A percentile compares a stretch with the other conserved stretches of the same genome.
phyloP scores from a whole-genome alignment of 148 eudicot genomes.

The Drosera capensis region DNA sequence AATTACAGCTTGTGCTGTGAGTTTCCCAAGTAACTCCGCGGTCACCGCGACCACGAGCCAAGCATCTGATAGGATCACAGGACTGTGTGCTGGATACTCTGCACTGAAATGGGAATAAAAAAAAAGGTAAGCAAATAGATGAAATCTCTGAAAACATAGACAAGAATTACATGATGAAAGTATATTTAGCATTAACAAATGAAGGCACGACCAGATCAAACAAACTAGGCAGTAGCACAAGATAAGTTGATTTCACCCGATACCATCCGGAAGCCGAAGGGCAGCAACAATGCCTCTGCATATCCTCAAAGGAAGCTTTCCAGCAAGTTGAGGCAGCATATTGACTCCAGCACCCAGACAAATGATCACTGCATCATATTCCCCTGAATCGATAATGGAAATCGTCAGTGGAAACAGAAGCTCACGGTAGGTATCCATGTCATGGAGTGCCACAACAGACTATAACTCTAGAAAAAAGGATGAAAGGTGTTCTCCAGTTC shows the following conservation, averaged over 20 bases:
- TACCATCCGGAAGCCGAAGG: slow-evolving; percentile 43
- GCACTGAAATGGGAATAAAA: slow-evolving; percentile 29
- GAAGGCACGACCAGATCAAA: background rate
- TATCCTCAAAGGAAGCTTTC: slow-evolving; percentile 72
- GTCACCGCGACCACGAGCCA: slow-evolving; percentile 74
- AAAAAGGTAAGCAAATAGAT: no score
- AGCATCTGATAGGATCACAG: slow-evolving; percentile 90
- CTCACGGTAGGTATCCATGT: no score
- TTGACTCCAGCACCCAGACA: slow-evolving; percentile 77
- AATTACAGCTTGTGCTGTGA: slow-evolving; percentile 63
- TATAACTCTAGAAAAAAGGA: no score
- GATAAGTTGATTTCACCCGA: slow-evolving; percentile 34
- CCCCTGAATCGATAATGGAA: no score
- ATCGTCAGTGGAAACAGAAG: no score
- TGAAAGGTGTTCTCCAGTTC: no score
- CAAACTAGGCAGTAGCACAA: background rate
- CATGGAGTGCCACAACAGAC: no score
- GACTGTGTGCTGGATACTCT: slow-evolving; percentile 40
- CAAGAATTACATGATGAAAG: background rate
- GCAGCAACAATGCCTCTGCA: slow-evolving; percentile 88
- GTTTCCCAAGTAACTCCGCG: slow-evolving; percentile 55
- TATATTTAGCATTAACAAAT: no score
- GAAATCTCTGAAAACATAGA: background rate
- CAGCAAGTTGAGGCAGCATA: slow-evolving; percentile 68
- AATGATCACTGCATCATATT: slow-evolving; percentile 65